Base-by-base conservation (phyloP, 805 yeast species). In the Schwanniomyces pseudopolymorphus region DNA sequence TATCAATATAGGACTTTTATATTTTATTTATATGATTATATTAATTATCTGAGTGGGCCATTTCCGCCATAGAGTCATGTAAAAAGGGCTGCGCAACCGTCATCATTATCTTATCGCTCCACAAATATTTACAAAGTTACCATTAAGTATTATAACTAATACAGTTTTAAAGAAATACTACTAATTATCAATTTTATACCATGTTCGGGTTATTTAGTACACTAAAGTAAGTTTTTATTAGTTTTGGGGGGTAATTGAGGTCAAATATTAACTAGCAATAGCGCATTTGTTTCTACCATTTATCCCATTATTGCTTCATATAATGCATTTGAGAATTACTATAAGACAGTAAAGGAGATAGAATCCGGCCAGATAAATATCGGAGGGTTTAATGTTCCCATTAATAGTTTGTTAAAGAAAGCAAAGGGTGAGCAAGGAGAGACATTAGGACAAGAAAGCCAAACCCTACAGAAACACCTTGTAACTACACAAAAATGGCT, bases 271-370 rank as follows among this genome's bases (percentile, higher is more conserved):
- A 46, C 51, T 22, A 16, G 5, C n/a, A 24, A 20, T 44, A 72
- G 78, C 40, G 45, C 63, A 6, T 27, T 59, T 28, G 66, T 77
- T 21, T 69, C 84, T 7, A 68, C 80, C 28, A 70, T 74, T 9
- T 80, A 81, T 61, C 90, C 90, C 2, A 62, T 79, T 13, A 60
- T 80, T 48, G 85, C 85, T 42, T 80, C 89, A 3, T 83, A 72
- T 63, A 76, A 70, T 50, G 82, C 89, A 1, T 69, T 81, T 45
- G 75, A 77, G 44, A 54, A 65, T 40, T 69, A 73, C 53, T 74
- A 58, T n/a, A 52, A 53, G 5, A 56, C 61, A 19, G 58, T 63
- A 28, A 54, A 70, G 57, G 44, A 43, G 48, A 43, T 62, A 51
- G 60, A 70, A 53, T 51, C 67, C 46, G 48, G 52, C 47, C 54